phyloP scores from a whole-genome alignment of 768 basidiomycete genomes.

The Collybia sp. region DNA sequence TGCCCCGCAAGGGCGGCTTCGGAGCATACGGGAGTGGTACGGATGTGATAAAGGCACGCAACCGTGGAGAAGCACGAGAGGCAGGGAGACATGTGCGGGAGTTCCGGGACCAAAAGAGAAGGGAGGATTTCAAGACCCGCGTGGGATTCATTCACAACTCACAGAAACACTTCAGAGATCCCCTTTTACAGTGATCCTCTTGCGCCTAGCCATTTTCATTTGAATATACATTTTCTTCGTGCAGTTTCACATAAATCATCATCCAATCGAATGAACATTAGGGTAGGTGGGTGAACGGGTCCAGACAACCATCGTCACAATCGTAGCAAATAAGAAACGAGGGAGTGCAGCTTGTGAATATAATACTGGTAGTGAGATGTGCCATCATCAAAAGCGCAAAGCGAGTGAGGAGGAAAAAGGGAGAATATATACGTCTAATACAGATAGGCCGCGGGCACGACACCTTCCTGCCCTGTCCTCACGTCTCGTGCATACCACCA shows the following conservation, averaged over 20 bases:
- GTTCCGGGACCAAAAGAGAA: conserved; percentile 73
- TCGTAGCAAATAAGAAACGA: too few relatives aligned
- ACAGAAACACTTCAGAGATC: conserved; percentile 88
- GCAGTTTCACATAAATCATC: too few relatives aligned
- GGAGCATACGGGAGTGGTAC: conserved; percentile 83
- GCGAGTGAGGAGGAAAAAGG: conserved; percentile 33
- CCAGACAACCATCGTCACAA: too few relatives aligned
- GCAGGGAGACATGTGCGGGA: conserved; percentile 84
- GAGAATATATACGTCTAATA: conserved; percentile 50
- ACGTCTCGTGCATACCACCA: conserved; percentile 94
- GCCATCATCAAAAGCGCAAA: conserved; percentile 18
- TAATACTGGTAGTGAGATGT: too few relatives aligned
- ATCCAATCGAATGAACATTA: too few relatives aligned
- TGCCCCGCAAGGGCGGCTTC: conserved; percentile 81
- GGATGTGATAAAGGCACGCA: conserved; percentile 84
- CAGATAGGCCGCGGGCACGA: conserved; percentile 89
- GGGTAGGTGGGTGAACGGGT: too few relatives aligned
- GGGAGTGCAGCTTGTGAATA: too few relatives aligned
- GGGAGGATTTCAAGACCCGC: conserved; percentile 82
- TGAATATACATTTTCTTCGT: too few relatives aligned
- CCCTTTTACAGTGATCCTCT: conserved; percentile 16
- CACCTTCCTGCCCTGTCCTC: conserved; percentile 77
- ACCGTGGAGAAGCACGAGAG: conserved; percentile 92
- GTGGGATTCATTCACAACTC: conserved; percentile 76
- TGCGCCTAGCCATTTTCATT: too few relatives aligned